Evolutionary conservation across 2,329 filamentous ascomycete species (phyloP).

Genomic region (Parasarocladium wereldwijsianum): DNA sequence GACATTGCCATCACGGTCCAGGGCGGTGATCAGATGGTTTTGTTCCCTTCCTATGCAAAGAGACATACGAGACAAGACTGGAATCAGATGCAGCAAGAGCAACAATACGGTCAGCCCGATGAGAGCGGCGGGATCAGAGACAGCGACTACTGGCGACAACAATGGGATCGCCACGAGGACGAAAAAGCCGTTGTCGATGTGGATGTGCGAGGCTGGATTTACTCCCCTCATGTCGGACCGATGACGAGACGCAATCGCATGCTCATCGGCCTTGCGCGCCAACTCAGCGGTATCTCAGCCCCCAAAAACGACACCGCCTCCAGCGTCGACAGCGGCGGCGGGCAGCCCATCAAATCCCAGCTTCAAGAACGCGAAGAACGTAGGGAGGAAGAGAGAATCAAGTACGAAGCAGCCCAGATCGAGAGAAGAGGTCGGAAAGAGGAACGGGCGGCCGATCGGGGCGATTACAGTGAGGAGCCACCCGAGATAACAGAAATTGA

Average conservation of each 20-base stretch:
- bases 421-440: slow-evolving; percentile 57
- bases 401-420: slow-evolving; percentile 63
- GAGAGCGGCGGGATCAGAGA: slow-evolving; percentile 35
- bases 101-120: slow-evolving; percentile 13
- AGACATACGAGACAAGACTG: slow-evolving; percentile 43
- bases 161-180: slow-evolving; percentile 70
- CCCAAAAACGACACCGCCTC: slow-evolving; percentile 30
- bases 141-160: slow-evolving; percentile 59
- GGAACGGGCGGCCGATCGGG: slow-evolving; percentile 53
- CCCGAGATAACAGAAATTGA: slow-evolving; percentile 25
- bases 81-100: slow-evolving; percentile 12
- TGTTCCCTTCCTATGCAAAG: slow-evolving; percentile 90
- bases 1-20: slow-evolving; percentile 67
- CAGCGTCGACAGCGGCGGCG: slow-evolving; percentile 8
- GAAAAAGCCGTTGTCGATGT: slow-evolving; percentile 82
- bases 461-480: slow-evolving; percentile 58
- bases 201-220: slow-evolving; percentile 92
- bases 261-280: slow-evolving; percentile 71
- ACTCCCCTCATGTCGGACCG: slow-evolving; percentile 69
- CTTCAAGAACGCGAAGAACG: slow-evolving; percentile 26
- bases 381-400: slow-evolving; percentile 50
- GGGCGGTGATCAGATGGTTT: slow-evolving; percentile 79
- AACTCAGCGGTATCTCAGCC: slow-evolving; percentile 73
- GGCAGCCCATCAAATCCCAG: slow-evolving; percentile 9
- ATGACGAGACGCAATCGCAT: slow-evolving; percentile 79